Percentiles rank a stretch among this genome's conserved stretches.
Conservation (phyloP, 2,329 filamentous ascomycete genomes). For the Cordyceps cateniannulata region DNA sequence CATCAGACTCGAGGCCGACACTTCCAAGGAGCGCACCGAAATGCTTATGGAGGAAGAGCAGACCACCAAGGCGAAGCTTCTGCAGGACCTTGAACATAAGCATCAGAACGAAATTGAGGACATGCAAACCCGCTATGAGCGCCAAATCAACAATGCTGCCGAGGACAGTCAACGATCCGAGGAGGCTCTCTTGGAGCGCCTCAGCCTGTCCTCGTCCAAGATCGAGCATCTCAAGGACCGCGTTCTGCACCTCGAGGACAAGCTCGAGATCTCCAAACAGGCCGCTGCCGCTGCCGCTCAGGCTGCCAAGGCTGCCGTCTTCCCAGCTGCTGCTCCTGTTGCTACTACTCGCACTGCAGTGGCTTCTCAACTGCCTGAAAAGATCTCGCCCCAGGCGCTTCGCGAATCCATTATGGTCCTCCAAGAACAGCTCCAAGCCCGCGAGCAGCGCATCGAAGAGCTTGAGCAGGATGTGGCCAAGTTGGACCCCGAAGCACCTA, state of each 20-base stretch:
- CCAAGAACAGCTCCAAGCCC: slow-evolving; percentile 93
- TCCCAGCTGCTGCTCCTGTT: slow-evolving; percentile 27
- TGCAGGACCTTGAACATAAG: slow-evolving; percentile 47
- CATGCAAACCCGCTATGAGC: slow-evolving; percentile 66
- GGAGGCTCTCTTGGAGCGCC: slow-evolving; percentile 70
- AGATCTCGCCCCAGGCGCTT: slow-evolving; percentile 88
- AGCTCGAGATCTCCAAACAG: slow-evolving; percentile 81
- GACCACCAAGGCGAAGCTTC: slow-evolving; percentile 54
- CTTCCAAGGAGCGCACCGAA: slow-evolving; percentile 72
- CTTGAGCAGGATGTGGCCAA: slow-evolving; percentile 66
- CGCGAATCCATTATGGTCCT: slow-evolving; percentile 94
- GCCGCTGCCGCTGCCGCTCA: slow-evolving; percentile 77
- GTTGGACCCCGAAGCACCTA: slow-evolving; percentile 68
- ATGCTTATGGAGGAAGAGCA: slow-evolving; percentile 78
- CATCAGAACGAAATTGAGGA: slow-evolving; percentile 68
- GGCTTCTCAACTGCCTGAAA: slow-evolving; percentile 59
- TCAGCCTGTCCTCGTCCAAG: slow-evolving; percentile 78
- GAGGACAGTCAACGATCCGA: slow-evolving; percentile 81
- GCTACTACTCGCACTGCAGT: slow-evolving; percentile 37
- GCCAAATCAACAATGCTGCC: slow-evolving; percentile 62
- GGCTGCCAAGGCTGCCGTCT: slow-evolving; percentile 57
- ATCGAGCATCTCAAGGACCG: slow-evolving; percentile 81
- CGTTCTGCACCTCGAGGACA: slow-evolving; percentile 78
- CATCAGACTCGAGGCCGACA: slow-evolving; percentile 72
- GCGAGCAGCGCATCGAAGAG: slow-evolving; percentile 82